A percentile compares a stretch with the other conserved stretches of the same genome.
phyloP scores from a whole-genome alignment of 1,139 yeast species.

The Saccharomyces hybrid region DNA sequence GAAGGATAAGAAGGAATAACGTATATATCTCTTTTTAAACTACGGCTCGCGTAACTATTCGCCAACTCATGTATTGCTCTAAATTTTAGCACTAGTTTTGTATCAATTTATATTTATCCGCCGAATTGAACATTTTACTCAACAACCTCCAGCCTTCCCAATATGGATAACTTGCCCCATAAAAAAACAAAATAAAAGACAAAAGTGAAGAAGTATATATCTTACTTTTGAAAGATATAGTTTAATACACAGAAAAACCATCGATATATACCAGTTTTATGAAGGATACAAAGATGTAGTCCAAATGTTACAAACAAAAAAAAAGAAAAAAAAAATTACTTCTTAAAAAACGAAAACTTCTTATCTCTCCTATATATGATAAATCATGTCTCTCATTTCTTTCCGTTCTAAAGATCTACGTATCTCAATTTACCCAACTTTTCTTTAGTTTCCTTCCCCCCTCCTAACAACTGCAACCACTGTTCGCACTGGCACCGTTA shows the following conservation, averaged over 20 bases:
- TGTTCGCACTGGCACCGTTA: slow-evolving; percentile 2
- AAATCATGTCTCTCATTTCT: background rate
- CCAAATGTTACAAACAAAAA: background rate
- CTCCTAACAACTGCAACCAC: slow-evolving; percentile 4
- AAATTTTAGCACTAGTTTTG: background rate
- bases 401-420: background rate
- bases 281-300: background rate
- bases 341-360: background rate
- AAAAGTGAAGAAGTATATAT: background rate
- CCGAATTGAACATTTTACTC: background rate
- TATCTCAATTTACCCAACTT: background rate
- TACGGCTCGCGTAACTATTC: background rate
- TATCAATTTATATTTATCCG: background rate
- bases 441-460: background rate
- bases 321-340: background rate
- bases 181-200: background rate
- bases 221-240: background rate
- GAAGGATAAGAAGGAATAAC: background rate
- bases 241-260: background rate
- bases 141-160: background rate
- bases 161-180: background rate
- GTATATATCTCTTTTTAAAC: background rate
- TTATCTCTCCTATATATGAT: background rate
- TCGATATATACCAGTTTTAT: background rate
- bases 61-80: background rate